phyloP scores from a whole-genome alignment of 441 rosid genomes.

The Cnidoscolus chayamansa region DNA sequence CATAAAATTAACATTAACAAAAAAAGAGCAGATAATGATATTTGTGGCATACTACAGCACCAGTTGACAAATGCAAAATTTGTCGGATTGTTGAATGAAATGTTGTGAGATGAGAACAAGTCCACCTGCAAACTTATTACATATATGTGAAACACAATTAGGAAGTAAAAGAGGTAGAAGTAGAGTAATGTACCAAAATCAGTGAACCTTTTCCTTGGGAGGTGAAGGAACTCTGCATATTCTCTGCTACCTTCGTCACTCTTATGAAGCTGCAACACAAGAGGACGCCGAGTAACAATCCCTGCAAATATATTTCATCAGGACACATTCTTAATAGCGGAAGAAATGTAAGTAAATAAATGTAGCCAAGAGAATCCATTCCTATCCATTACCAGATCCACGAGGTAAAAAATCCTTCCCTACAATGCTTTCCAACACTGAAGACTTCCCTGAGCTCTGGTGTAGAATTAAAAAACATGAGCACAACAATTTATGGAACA shows the following conservation, averaged over 20 bases:
- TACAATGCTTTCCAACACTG: slow-evolving; percentile 91
- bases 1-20: slow-evolving; percentile 6
- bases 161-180: background rate
- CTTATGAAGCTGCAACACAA: slow-evolving; percentile 95
- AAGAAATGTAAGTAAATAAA: background rate
- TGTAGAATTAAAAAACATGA: background rate
- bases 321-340: background rate
- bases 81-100: background rate
- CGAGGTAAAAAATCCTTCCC: slow-evolving; percentile 97
- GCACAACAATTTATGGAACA: background rate
- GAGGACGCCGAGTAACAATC: slow-evolving; percentile 92
- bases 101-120: background rate
- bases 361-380: background rate
- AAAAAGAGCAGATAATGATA: slow-evolving; percentile 8
- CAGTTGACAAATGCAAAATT: background rate
- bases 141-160: background rate
- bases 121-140: background rate
- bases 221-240: slow-evolving; percentile 95
- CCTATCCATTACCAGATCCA: slow-evolving; percentile 70
- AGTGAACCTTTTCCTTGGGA: slow-evolving; percentile 70
- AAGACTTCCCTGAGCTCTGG: slow-evolving; percentile 98
- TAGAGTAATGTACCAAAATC: slow-evolving; percentile 62
- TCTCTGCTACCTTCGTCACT: slow-evolving; percentile 83
- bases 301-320: slow-evolving; percentile 43
- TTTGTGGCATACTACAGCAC: background rate